Evolutionary conservation across 176 grass and related monocot species (phyloP), one percentile per base, ranked within the genome.

Genomic region (Eragrostis nindensis): DNA sequence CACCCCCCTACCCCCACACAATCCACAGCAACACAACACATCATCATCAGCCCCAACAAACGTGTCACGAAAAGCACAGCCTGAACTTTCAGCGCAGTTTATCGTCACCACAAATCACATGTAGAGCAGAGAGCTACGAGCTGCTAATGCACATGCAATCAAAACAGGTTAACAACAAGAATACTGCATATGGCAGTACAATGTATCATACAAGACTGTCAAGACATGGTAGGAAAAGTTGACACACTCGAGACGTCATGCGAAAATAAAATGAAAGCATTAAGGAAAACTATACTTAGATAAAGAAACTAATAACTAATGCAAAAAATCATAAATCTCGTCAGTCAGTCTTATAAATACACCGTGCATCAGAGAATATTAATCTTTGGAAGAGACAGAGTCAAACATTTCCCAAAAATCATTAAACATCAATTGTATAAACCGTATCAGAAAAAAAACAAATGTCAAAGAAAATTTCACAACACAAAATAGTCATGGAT

Each of bases 1-100:
- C 86, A 78, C 73, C 59, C 85, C 62, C 39, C 3, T 1, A 8
- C 36, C 70, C 70, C 78, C n/a, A 40, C 39, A 19, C 22, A 6
- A 18, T 6, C 3, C 3, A n/a, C 43, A 19, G 5, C 22, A 48
- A 15, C 5, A 9, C 36, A 76, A 29, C 45, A 11, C 66, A 80
- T 36, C 4, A 3, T 7, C 50, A 82, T 40, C 30, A 24, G 29
- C 4, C 64, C 29, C 19, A 39, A 29, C 60, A 62, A 39, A 7
- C 44, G 24, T 45, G 39, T 44, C 43, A 22, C 21, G 53, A 21
- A 3, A 56, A 56, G 17, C 16, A 53, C 42, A 44, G 8, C 42
- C 6, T 19, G 18, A 5, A 18, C 4, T 53, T 53, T 19, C 16
- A 53, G 18, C 18, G n/a, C 19, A 56, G 53, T 3, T n/a, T 7